Percentiles rank a stretch among this genome's conserved stretches.
These are phyloP conservation scores for Talaromyces sp. DNA, from an alignment of 2,329 filamentous ascomycete species.

Conservation along the genomic window DNA sequence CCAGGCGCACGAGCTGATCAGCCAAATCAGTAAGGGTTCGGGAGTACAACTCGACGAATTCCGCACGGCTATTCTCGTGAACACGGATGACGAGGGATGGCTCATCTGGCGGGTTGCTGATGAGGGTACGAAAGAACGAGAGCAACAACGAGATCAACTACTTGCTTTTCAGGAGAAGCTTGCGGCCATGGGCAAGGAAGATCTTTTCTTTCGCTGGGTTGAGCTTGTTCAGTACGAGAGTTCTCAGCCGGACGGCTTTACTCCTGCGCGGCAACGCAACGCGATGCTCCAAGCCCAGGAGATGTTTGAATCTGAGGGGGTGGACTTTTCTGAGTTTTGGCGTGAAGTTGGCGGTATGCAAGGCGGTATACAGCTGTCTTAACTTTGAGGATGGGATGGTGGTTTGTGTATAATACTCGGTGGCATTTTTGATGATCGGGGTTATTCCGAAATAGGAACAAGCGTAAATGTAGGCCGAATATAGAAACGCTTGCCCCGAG, in stretches of 20 bases:
- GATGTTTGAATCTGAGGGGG: conserved; percentile 67
- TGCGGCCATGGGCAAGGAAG: conserved; percentile 73
- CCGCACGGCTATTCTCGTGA: conserved; percentile 65
- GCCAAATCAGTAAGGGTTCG: conserved; percentile 37
- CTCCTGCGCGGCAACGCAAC: conserved; percentile 65
- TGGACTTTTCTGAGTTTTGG: conserved; percentile 83
- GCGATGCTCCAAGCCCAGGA: conserved; percentile 71
- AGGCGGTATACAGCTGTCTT: conserved; percentile 29
- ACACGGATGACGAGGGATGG: conserved; percentile 68
- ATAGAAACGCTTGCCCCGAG: not conserved
- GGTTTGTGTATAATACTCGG: not conserved
- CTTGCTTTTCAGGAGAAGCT: conserved; percentile 76
- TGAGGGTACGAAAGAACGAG: conserved; percentile 44
- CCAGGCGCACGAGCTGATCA: conserved; percentile 65
- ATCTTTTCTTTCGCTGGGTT: conserved; percentile 87
- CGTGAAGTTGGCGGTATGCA: conserved; percentile 63
- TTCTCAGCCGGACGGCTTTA: conserved; percentile 73
- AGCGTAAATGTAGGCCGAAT: not conserved
- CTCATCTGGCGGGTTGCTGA: conserved; percentile 63
- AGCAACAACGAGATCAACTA: conserved; percentile 58
- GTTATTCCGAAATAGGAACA: not conserved
- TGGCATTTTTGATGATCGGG: not conserved
- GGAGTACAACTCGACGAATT: conserved; percentile 61
- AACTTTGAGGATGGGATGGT: not conserved
- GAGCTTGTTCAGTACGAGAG: conserved; percentile 88